Base-by-base conservation (phyloP, 441 rosid species). In the Cnidoscolus chayamansa region DNA sequence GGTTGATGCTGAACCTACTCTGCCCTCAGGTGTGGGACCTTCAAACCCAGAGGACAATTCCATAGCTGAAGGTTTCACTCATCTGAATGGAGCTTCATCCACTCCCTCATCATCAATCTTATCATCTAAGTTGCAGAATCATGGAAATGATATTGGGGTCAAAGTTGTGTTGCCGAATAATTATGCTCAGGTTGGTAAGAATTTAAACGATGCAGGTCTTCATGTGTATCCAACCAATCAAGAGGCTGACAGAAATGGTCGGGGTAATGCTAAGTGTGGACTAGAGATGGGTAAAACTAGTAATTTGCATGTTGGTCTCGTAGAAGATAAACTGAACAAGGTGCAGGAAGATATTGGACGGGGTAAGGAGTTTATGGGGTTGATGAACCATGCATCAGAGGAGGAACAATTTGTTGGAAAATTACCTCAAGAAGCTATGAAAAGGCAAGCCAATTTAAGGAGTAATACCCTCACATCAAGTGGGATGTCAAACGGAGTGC, bases 381-480 rank as follows among this genome's bases (percentile, higher is more conserved):
- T 67, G 12, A 79, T 82, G 80, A 81, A 81, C 76, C 76, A 72
- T 68, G 67, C 76, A 69, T 65, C 74, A 2, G 86, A 81, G 76
- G 79, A 80, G 50, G 82, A 48, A 47, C 32, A 81, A 71, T 55
- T 83, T 30, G 75, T 8, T 20, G 68, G 65, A 70, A 73, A 69
- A 55, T 74, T 80, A 71, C 81, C 84, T 19, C 83, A 82, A 13
- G 89, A 83, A 63, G 83, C 80, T 70, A 81, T 64, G 13, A 66
- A 65, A 73, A 85, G 74, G 77, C 88, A 83, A 76, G 68, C 71
- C 71, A 78, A 79, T 50, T 79, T 85, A 68, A 79, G 91, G 75
- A 89, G 89, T 67, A 87, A 86, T 50, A 82, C 82, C 74, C 82
- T 86, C 75, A 84, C 87, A 50, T 62, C 75, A 5, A 82, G 84